Base-by-base conservation (phyloP, 2,329 filamentous ascomycete genomes). In the Ascochyta lentis region DNA sequence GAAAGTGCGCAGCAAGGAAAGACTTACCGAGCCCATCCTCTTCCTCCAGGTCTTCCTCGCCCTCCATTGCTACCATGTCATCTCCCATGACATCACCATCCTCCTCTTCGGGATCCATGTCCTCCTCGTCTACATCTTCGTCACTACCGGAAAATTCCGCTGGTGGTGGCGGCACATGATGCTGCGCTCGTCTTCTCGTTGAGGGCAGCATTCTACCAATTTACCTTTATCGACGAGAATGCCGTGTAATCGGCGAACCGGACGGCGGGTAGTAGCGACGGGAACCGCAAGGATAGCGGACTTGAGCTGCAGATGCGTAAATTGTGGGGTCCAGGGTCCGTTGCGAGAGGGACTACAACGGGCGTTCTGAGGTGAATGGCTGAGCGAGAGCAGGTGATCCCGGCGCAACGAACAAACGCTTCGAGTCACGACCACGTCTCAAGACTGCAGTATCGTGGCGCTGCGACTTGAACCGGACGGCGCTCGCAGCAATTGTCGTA, bases 11-110 rank as follows among this genome's bases (percentile, higher is more conserved):
- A 46, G 26, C 19, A 45, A 31, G 39, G 43, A 31, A 44, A 41
- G 41, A 63, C 65, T 53, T 56, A 66, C 66, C 63, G 47, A 65
- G 52, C 35, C 48, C 59, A 35, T 68, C 69, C 13, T 67, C 67
- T 34, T 68, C 68, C n/a, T 66, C 67, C 12, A 86, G 3, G 82
- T 87, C 49, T 81, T 89, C 68, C 29, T 67, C 66, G 13, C 59
- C 65, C 9, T 65, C 65, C 26, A 69, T 61, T 26, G 51, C 62
- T 15, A 59, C 58, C 26, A 66, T 58, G 8, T 71, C 69, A 15
- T 69, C 68, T 29, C 61, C 70, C 22, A 66, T 58, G 4, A 58
- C 52, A 31, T 65, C 64, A 13, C 49, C 67, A 8, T 66, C 68
- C 15, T 67, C 69, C 2, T 61, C 67, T 37, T 60, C 56, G 8